These are phyloP conservation scores for Lactifluus hygrophoroides DNA, from an alignment of 768 basidiomycete genomes.

Conservation along the genomic window DNA sequence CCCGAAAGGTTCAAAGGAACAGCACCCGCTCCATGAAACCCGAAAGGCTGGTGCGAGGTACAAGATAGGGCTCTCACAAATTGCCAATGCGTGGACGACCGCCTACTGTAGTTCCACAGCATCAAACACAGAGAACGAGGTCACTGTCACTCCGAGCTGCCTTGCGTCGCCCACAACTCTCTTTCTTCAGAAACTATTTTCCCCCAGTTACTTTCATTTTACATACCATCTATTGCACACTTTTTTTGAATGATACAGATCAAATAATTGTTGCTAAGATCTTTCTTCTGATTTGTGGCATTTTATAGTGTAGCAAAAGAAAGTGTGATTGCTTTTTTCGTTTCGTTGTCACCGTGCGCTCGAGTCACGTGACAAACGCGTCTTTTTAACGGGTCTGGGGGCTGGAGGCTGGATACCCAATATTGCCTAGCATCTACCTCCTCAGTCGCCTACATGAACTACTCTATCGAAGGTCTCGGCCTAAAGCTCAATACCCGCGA, in stretches of 20 bases:
- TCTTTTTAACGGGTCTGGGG: no score
- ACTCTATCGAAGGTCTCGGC: constrained; percentile 54
- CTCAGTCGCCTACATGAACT: constrained; percentile 25
- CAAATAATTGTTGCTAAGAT: no score
- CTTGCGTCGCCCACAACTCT: background rate
- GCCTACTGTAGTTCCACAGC: no score
- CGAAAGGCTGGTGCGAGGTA: constrained; percentile 4
- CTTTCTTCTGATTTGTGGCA: no score
- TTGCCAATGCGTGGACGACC: background rate
- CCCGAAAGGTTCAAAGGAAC: background rate
- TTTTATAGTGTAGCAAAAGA: no score
- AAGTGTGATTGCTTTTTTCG: no score
- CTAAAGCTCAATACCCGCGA: constrained; percentile 72
- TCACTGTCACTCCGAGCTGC: no score
- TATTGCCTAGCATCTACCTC: no score
- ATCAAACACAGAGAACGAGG: no score
- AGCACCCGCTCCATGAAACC: background rate
- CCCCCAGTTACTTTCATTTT: background rate
- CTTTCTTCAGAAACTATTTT: background rate
- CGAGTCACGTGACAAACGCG: constrained; percentile 4
- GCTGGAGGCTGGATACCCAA: no score
- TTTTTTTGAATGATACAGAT: no score
- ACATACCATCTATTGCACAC: no score
- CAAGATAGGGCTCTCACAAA: constrained; percentile 4
- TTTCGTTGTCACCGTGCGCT: background rate